Evolutionary conservation across 352 stramenopile species (phyloP), one percentile per base, ranked within the genome.

Genomic region (Saprolegnia parasitica): DNA sequence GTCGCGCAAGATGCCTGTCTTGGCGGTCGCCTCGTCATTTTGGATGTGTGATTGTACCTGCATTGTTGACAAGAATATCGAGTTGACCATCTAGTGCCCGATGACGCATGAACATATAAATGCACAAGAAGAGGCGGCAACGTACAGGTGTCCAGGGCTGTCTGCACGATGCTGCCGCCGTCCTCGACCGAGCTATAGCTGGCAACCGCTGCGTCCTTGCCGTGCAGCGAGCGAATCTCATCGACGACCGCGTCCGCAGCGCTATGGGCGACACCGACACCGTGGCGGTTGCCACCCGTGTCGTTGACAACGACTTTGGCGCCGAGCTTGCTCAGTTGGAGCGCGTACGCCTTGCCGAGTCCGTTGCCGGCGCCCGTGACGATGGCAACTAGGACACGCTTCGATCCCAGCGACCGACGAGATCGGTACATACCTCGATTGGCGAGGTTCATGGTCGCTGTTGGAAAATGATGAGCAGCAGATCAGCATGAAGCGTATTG

Each of bases 271-370:
- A 56, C 56, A 74, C 78, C 76, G 50, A 74, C 71, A 62, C 81
- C 65, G 42, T 71, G 39, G 37, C 73, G 46, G 65, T 73, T 57
- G 52, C 79, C 77, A 18, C 72, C 85, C 26, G 82, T 78, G 72
- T 96, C 88, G 68, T 96, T 96, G 57, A 96, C 88, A 4, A 96
- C 72, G 49, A 95, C 85, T 1, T 78, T 80, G 23, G 88, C 84
- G 21, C 88, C 88, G 10, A 87, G 75, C 20, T 72, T 74, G 21
- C 72, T 80, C n/a, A 96, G 72, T 18, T 89, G 81, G 60, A 93
- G 74, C 26, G 88, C 88, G 67, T 96, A 94, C 21, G 86, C 88
- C 54, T 80, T 79, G 42, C 88, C 88, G 35, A 96, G 74, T n/a
- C 88, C 88, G 57, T 92, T 88, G 15, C 88, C 86, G 15, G 88